Percentiles rank a stretch among this genome's conserved stretches.
phyloP scores from a whole-genome alignment of 2,329 filamentous ascomycete species.

The Penicillium sclerotiorum region DNA sequence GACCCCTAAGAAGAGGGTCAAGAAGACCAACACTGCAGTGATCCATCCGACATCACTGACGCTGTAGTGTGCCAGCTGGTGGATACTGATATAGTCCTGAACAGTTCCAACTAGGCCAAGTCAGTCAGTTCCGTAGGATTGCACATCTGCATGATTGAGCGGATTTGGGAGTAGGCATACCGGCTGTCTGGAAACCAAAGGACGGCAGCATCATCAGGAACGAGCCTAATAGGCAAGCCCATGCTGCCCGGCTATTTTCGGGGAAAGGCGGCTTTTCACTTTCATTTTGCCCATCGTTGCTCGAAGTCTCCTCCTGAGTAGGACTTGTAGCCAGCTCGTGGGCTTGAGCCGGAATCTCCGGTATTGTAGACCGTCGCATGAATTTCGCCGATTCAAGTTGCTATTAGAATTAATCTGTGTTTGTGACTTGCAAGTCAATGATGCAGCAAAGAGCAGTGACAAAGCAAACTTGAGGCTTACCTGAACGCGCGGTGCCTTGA shows the following conservation, averaged over 20 bases:
- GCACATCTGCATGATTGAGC: not conserved
- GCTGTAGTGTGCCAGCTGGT: slow-evolving; percentile 49
- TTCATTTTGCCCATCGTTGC: too few relatives aligned
- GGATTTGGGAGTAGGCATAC: slow-evolving; percentile 14
- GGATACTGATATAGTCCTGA: slow-evolving; percentile 49
- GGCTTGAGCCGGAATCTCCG: too few relatives aligned
- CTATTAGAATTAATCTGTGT: too few relatives aligned
- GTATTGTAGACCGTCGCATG: too few relatives aligned
- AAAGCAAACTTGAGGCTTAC: too few relatives aligned
- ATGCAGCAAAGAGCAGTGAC: too few relatives aligned
- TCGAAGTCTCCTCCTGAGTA: too few relatives aligned
- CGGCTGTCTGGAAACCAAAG: slow-evolving; percentile 51
- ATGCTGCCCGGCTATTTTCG: slow-evolving; percentile 37
- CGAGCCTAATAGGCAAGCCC: slow-evolving; percentile 38
- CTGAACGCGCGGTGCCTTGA: too few relatives aligned
- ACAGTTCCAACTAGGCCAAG: slow-evolving; percentile 47
- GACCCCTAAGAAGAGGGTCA: slow-evolving; percentile 50
- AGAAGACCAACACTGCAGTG: slow-evolving; percentile 49
- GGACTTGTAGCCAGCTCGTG: too few relatives aligned
- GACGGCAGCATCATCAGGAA: slow-evolving; percentile 42
- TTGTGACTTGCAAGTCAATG: too few relatives aligned
- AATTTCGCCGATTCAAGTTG: too few relatives aligned
- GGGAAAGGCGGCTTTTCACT: too few relatives aligned
- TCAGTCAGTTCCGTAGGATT: not conserved
- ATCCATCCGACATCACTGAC: slow-evolving; percentile 55